Evolutionary conservation across 331 rosid genomes (phyloP).

Genomic region (Malus hybrid): DNA sequence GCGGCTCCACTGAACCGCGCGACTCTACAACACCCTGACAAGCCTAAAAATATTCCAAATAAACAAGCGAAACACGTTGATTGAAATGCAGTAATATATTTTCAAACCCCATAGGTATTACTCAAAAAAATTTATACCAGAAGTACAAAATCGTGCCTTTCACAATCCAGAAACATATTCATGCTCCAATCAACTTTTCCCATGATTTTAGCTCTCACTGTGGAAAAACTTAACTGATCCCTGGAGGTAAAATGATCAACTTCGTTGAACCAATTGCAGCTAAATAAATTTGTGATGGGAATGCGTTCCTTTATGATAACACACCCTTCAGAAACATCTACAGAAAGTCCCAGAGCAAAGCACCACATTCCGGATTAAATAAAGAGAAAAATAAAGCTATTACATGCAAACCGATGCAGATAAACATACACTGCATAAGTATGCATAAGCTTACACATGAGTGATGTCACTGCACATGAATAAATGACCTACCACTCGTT

Average conservation of each 20-base stretch:
- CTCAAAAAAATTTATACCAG: slow-evolving; percentile 47
- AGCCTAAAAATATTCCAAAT: neutral
- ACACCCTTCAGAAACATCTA: slow-evolving; percentile 98
- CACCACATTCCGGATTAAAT: neutral
- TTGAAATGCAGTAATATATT: neutral
- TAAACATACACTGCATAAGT: slow-evolving; percentile 6
- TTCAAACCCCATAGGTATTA: neutral
- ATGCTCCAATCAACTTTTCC: slow-evolving; percentile 65
- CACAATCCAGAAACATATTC: slow-evolving; percentile 89
- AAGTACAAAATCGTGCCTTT: slow-evolving; percentile 87
- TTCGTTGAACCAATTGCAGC: slow-evolving; percentile 96
- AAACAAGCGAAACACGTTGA: neutral
- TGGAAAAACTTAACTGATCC: slow-evolving; percentile 92
- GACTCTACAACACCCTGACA: neutral
- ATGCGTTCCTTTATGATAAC: slow-evolving; percentile 84
- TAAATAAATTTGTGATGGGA: slow-evolving; percentile 86
- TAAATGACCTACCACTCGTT: slow-evolving; percentile 71
- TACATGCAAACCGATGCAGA: slow-evolving; percentile 1
- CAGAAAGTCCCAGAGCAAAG: slow-evolving; percentile 26
- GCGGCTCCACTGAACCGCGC: neutral
- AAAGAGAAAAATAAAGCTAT: neutral
- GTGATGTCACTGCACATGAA: neutral
- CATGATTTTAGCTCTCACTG: slow-evolving; percentile 82
- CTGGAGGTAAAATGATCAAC: slow-evolving; percentile 96
- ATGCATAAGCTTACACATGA: slow-evolving; percentile 21